These are phyloP conservation scores for Daedaleopsis nitida DNA, from an alignment of 768 basidiomycete species.

Conservation along the genomic window DNA sequence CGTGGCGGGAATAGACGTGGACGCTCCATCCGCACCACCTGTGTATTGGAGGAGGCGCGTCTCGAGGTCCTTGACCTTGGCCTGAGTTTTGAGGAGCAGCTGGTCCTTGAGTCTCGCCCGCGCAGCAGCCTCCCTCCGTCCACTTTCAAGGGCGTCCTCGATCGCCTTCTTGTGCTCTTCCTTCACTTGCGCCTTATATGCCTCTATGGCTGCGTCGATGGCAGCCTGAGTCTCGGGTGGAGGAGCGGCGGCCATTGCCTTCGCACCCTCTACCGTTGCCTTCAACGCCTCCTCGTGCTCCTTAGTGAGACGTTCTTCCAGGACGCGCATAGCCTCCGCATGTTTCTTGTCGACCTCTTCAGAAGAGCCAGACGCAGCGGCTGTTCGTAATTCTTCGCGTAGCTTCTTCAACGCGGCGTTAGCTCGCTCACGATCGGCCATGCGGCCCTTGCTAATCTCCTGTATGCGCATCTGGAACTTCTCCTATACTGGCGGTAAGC, in stretches of 20 bases:
- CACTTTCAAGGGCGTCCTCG: constrained; percentile 65
- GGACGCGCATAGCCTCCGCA: constrained; percentile 55
- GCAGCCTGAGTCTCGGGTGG: constrained; percentile 47
- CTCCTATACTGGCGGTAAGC: constrained; percentile 42
- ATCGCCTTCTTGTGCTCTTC: constrained; percentile 64
- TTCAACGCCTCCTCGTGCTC: constrained; percentile 58
- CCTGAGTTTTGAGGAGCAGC: constrained; percentile 63
- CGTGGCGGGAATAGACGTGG: constrained; percentile 9
- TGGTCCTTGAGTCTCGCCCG: constrained; percentile 73
- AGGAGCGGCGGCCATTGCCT: constrained; percentile 31
- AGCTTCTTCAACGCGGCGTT: constrained; percentile 60
- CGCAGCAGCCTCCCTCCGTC: constrained; percentile 60
- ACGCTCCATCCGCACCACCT: constrained; percentile 47
- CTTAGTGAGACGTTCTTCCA: constrained; percentile 54
- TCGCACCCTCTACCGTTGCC: constrained; percentile 52
- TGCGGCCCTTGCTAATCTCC: constrained; percentile 54
- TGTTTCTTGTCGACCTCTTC: constrained; percentile 55
- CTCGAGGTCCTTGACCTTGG: constrained; percentile 69
- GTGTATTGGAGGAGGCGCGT: constrained; percentile 60
- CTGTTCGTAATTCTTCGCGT: constrained; percentile 44
- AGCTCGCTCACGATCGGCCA: constrained; percentile 48
- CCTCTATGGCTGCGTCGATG: constrained; percentile 47
- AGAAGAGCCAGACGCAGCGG: constrained; percentile 25
- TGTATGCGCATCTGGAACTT: constrained; percentile 59
- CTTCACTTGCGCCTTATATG: constrained; percentile 48